Evolutionary conservation across 2,329 filamentous ascomycete genomes (phyloP).

Genomic region (Biscogniauxia marginata): DNA sequence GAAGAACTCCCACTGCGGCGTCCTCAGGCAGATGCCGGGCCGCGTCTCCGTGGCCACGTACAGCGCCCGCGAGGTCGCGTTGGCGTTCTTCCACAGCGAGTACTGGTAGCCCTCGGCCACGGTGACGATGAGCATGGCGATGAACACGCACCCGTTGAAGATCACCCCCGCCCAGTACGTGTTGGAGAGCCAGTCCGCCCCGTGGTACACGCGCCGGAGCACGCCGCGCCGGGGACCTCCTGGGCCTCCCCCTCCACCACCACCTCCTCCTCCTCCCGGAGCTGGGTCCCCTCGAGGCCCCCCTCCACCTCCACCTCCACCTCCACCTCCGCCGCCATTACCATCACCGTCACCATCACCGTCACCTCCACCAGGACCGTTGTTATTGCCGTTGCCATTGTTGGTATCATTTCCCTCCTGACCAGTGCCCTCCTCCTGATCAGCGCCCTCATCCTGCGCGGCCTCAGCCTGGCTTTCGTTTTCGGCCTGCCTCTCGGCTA

Average conservation of each 20-base stretch:
- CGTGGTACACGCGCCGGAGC: too few species aligned
- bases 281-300: too few species aligned
- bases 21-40: slow-evolving; percentile 6
- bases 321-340: too few species aligned
- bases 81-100: slow-evolving; percentile 14
- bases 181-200: not conserved
- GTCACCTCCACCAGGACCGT: not conserved
- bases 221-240: too few species aligned
- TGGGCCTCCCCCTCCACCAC: too few species aligned
- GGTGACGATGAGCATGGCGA: slow-evolving; percentile 8
- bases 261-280: too few species aligned
- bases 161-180: not conserved
- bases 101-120: slow-evolving; percentile 18
- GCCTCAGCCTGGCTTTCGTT: too few species aligned
- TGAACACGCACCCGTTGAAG: slow-evolving; percentile 1
- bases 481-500: too few species aligned
- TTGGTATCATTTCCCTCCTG: too few species aligned
- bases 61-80: slow-evolving; percentile 16
- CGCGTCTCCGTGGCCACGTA: slow-evolving; percentile 5
- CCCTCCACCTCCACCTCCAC: too few species aligned
- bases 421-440: not conserved
- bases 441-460: too few species aligned
- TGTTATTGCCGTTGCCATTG: not conserved
- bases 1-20: slow-evolving; percentile 14
- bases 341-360: not conserved